Base-by-base conservation (phyloP, 2,329 filamentous ascomycete genomes). In the Penicillium palitans region DNA sequence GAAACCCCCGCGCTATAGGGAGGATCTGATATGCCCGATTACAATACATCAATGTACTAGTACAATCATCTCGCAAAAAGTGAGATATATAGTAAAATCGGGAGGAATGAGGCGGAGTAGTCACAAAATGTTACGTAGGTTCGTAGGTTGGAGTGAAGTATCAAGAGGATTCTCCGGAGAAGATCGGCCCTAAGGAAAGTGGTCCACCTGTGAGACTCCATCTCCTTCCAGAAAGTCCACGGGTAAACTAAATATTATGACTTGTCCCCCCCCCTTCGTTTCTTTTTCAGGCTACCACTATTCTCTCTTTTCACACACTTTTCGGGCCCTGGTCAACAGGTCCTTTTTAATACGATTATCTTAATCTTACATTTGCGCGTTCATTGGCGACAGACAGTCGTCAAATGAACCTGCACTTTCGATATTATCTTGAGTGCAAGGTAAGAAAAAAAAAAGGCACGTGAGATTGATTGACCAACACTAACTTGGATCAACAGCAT, bases 321-420 rank as follows among this genome's bases (percentile, higher is more conserved):
- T 44, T 33, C 8, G 25, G 51, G 31, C 45, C 45, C 54, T 61
- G 52, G 6, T 58, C 35, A 27, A 12, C 45, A 46, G 60, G 55
- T 61, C 46, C 50, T 58, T 61, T 31, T 55, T 39, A 49, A 41
- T 58, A 10, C 10, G 39, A 45, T 56, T 55, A 40, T 50, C 35
- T 54, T 60, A 37, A 42, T 41, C 52, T 57, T 55, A 47, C 45
- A 57, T 55, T 59, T 60, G 91, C 91, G 91, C 91, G 91, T 96
- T 91, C 83, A 58, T 89, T 96, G 91, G 83, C 90, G 90, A 87
- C 88, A 74, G 62, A 68, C 66, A 76, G 89, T 91, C 93, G 91
- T 96, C 91, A 93, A 91, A 96, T 96, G 93, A 96, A 95, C 91
- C 91, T 97, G 93, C 91, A 93, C 81, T 81, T 79, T 79, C 79